A percentile compares a stretch with the other conserved stretches of the same genome.
Evolutionary conservation across 2,329 filamentous ascomycete genomes (phyloP).

Genomic region (Fusarium sp.): DNA sequence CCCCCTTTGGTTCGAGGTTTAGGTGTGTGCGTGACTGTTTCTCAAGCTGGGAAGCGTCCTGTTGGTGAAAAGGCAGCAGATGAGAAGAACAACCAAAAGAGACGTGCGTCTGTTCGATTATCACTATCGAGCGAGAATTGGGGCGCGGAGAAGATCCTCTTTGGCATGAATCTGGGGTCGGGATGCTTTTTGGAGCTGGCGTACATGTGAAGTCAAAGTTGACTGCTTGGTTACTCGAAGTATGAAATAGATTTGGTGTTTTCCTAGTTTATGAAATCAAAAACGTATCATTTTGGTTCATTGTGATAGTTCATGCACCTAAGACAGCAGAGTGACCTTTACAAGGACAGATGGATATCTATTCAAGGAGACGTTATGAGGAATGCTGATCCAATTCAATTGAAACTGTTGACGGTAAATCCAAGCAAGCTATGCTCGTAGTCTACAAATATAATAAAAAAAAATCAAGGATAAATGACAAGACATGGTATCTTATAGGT

Average conservation of each 20-base stretch:
- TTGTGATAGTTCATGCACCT: neutral
- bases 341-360: neutral
- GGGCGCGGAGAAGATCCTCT: conserved; percentile 13
- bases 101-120: conserved; percentile 22
- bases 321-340: neutral
- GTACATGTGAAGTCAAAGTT: conserved; percentile 46
- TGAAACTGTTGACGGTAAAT: conserved; percentile 8
- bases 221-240: conserved; percentile 46
- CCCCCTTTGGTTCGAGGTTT: neutral
- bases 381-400: neutral
- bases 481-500: conserved; percentile 7
- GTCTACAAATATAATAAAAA: conserved; percentile 37
- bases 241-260: conserved; percentile 49
- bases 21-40: conserved; percentile 15
- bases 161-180: conserved; percentile 38
- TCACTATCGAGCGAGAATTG: conserved; percentile 17
- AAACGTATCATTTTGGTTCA: conserved; percentile 1
- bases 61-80: conserved; percentile 24
- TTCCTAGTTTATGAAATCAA: conserved; percentile 26
- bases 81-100: conserved; percentile 9
- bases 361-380: neutral
- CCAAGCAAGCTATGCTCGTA: conserved; percentile 33
- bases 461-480: conserved; percentile 17
- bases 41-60: conserved; percentile 15
- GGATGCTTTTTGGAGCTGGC: conserved; percentile 46